Evolutionary conservation across 176 grass and related monocot genomes (phyloP).

Genomic region (Triticum dicoccoides): DNA sequence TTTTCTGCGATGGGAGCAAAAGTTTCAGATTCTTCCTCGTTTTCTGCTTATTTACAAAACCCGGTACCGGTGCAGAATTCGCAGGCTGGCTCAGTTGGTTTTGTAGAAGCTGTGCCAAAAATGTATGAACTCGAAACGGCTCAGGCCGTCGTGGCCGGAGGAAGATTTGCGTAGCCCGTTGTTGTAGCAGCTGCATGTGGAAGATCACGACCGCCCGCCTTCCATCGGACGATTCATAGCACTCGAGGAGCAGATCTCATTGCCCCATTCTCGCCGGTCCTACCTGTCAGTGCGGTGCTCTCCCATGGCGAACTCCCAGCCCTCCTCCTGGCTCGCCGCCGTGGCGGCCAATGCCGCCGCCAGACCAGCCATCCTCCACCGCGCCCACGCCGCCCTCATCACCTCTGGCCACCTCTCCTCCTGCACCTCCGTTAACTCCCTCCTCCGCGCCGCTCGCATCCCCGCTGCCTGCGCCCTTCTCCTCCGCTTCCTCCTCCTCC

Average conservation of each 20-base stretch:
- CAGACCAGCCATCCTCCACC: conserved; percentile 12
- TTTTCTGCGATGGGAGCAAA: neutral
- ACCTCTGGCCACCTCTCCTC: conserved; percentile 40
- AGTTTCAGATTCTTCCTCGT: conserved; percentile 24
- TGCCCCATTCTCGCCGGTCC: neutral
- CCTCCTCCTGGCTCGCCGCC: conserved; percentile 19
- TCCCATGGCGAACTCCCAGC: neutral
- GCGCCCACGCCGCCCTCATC: conserved; percentile 34
- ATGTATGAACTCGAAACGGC: no score
- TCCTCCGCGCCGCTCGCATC: conserved; percentile 10
- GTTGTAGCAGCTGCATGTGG: no score
- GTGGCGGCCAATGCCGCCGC: neutral
- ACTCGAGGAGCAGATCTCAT: no score
- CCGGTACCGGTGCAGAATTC: no score
- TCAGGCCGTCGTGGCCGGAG: no score
- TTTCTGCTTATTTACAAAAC: neutral
- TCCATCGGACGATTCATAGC: no score
- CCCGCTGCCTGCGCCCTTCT: conserved; percentile 29
- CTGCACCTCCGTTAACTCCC: conserved; percentile 22
- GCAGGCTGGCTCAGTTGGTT: no score
- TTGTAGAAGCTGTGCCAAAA: no score
- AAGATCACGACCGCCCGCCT: no score
- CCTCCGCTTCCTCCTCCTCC: conserved; percentile 28
- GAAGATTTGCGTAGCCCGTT: no score
- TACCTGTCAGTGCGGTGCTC: neutral